Conservation (phyloP, 306 rosid species). For the Ammopiptanthus mongolicus region DNA sequence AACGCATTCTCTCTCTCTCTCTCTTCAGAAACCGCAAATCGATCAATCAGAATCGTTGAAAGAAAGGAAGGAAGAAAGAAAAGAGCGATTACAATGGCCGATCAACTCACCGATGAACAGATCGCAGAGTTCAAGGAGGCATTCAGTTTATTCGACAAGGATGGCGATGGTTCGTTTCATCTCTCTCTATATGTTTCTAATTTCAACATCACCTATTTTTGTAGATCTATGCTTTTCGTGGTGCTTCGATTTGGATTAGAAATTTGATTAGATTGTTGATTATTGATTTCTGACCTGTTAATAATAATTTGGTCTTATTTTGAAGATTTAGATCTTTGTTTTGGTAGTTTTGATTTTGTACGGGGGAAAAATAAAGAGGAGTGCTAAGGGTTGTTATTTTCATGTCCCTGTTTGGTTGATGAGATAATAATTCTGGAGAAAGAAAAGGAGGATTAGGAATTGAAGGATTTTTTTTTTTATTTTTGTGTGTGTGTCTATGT, state of each 20-base stretch:
- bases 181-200: background rate
- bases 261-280: background rate
- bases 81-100: slow-evolving; percentile 43
- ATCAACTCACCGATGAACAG: slow-evolving; percentile 75
- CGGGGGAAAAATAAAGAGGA: background rate
- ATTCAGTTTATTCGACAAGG: slow-evolving; percentile 71
- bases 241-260: background rate
- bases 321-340: slow-evolving; percentile 1
- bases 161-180: slow-evolving; percentile 56
- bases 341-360: background rate
- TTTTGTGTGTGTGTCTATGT: background rate
- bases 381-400: background rate
- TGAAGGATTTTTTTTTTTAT: background rate
- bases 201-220: background rate
- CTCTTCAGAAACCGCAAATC: background rate
- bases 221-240: slow-evolving; percentile 11
- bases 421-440: background rate
- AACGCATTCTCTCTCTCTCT: background rate
- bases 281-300: background rate
- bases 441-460: background rate
- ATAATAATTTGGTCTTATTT: background rate
- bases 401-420: background rate
- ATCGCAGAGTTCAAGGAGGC: slow-evolving; percentile 81
- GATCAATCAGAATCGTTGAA: too few species aligned
- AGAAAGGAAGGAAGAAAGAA: background rate